Conservation (phyloP, 2,329 filamentous ascomycete species). For the Trichoderma semiorbis region DNA sequence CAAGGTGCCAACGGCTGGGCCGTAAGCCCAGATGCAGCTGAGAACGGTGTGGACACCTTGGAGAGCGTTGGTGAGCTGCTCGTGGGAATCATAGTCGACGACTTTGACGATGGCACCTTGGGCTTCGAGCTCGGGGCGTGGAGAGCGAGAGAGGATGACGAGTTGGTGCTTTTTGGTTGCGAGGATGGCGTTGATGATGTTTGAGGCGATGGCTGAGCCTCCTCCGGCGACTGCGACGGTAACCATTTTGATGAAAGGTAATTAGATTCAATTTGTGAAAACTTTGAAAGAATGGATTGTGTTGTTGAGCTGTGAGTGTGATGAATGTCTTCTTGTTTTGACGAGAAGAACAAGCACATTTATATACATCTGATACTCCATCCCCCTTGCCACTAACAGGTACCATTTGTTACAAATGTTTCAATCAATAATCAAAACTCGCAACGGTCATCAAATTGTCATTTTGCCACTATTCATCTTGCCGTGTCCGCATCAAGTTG, state of each 20-base stretch:
- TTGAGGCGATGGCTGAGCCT: conserved; percentile 9
- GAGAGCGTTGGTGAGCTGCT: conserved; percentile 1
- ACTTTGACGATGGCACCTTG: neutral
- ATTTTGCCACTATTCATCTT: neutral
- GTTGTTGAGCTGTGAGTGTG: neutral
- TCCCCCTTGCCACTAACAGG: neutral
- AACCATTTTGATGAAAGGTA: conserved; percentile 6
- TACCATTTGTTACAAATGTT: neutral
- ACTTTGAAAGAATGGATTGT: neutral
- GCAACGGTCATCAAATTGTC: neutral
- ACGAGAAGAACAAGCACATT: neutral
- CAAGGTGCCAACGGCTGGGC: neutral
- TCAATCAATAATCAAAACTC: neutral
- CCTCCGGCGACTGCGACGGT: conserved; percentile 13
- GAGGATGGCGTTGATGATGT: conserved; percentile 12
- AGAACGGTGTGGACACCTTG: conserved; percentile 10
- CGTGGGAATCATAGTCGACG: conserved; percentile 8
- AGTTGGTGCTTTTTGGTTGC: conserved; percentile 12
- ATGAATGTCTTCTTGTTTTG: neutral
- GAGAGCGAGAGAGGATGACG: conserved; percentile 8
- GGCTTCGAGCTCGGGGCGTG: neutral
- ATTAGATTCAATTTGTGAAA: neutral
- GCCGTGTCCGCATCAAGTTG: neutral
- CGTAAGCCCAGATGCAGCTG: conserved; percentile 12
- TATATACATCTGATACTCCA: neutral